Conservation (phyloP, 139 green algal species). For the Chlamydomonas asymmetrica region DNA sequence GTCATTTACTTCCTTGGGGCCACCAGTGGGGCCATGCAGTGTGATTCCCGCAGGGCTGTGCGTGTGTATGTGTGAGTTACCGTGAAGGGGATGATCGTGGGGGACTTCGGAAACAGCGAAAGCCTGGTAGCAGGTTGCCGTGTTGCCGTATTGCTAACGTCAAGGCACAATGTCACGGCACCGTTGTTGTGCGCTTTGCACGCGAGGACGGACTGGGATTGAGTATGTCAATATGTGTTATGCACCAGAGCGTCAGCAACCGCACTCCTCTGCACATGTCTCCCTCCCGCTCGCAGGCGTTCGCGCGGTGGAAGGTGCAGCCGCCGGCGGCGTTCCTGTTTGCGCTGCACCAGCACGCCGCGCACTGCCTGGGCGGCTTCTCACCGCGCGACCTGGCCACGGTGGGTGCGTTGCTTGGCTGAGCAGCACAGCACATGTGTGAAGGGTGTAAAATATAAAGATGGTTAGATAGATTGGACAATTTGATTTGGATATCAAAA, state of each 20-base stretch:
- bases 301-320: conserved; percentile 17
- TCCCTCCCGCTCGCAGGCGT: not conserved
- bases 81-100: too few relatives aligned
- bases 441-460: not conserved
- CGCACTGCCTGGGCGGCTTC: not conserved
- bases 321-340: conserved; percentile 12
- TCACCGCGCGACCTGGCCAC: not conserved
- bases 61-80: too few relatives aligned
- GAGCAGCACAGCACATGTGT: not conserved
- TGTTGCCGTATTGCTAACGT: not conserved
- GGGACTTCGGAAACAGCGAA: too few relatives aligned
- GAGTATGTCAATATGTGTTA: not conserved
- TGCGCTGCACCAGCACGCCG: not conserved
- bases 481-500: not conserved
- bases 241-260: not conserved
- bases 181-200: not conserved
- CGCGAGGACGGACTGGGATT: not conserved
- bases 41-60: too few relatives aligned
- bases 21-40: too few relatives aligned
- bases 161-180: not conserved
- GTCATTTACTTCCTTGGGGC: not conserved
- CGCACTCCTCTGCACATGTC: not conserved
- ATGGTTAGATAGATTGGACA: not conserved
- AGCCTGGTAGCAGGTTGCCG: not conserved
- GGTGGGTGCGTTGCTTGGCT: not conserved